phyloP scores from a whole-genome alignment of 2,329 filamentous ascomycete genomes.

The Fusarium palustre region DNA sequence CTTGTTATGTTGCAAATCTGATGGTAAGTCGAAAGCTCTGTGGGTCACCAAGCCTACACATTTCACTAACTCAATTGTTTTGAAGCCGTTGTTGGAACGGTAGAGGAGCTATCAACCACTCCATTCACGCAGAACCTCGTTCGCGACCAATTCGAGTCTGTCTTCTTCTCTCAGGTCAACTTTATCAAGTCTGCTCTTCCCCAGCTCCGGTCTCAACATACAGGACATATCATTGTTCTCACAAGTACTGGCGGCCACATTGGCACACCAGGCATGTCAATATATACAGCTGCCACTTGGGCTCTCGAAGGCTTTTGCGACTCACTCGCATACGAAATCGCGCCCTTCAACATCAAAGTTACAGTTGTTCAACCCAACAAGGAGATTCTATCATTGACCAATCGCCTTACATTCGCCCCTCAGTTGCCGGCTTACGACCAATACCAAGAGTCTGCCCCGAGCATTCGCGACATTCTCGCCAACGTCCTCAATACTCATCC shows the following conservation, averaged over 20 bases:
- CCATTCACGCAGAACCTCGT: constrained; percentile 81
- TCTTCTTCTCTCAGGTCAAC: constrained; percentile 96
- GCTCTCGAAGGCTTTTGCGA: constrained; percentile 96
- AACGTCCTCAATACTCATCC: constrained; percentile 83
- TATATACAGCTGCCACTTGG: constrained; percentile 94
- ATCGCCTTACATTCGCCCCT: constrained; percentile 86
- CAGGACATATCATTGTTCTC: constrained; percentile 89
- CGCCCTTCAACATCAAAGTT: constrained; percentile 96
- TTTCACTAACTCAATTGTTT: constrained; percentile 29
- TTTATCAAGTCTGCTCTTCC: constrained; percentile 91
- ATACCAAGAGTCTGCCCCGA: constrained; percentile 71
- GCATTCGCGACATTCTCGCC: constrained; percentile 84
- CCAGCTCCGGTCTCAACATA: constrained; percentile 80
- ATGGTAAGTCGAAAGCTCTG: constrained; percentile 66
- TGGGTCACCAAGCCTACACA: background rate
- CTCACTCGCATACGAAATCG: constrained; percentile 93
- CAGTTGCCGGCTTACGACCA: constrained; percentile 69
- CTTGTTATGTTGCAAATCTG: constrained; percentile 86
- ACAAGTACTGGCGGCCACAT: constrained; percentile 93
- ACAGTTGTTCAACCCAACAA: constrained; percentile 96
- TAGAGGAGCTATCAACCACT: constrained; percentile 86
- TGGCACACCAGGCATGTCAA: constrained; percentile 88
- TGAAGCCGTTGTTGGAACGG: constrained; percentile 85
- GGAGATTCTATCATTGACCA: constrained; percentile 88
- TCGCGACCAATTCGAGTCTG: constrained; percentile 90